These are phyloP conservation scores for Cystofilobasidium macerans DNA, from an alignment of 768 basidiomycete species.

Conservation along the genomic window DNA sequence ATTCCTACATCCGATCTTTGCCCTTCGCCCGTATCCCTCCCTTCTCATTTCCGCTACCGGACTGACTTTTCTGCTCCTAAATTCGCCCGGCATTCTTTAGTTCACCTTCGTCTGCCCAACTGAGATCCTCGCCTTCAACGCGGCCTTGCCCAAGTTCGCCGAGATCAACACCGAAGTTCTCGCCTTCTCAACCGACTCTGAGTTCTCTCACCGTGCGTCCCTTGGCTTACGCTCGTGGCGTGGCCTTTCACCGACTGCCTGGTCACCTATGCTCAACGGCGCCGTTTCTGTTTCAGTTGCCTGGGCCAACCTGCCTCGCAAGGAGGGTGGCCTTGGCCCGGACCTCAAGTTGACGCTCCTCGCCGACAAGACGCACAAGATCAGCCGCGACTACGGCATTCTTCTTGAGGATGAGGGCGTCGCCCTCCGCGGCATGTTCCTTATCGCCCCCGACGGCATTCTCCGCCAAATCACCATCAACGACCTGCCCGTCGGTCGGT, in stretches of 20 bases:
- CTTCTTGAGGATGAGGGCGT: slow-evolving; percentile 80
- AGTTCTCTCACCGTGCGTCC: slow-evolving; percentile 37
- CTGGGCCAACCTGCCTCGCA: slow-evolving; percentile 58
- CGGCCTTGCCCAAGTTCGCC: slow-evolving; percentile 64
- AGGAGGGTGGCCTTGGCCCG: slow-evolving; percentile 80
- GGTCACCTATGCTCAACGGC: too few species aligned
- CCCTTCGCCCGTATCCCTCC: too few species aligned
- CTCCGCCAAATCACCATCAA: slow-evolving; percentile 58
- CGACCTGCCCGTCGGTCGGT: slow-evolving; percentile 88
- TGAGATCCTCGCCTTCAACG: slow-evolving; percentile 90
- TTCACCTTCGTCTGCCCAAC: slow-evolving; percentile 57
- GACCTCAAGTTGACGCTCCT: slow-evolving; percentile 67
- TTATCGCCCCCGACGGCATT: slow-evolving; percentile 33
- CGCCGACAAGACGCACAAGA: slow-evolving; percentile 48
- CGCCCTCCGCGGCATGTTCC: slow-evolving; percentile 55
- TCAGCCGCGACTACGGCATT: slow-evolving; percentile 76
- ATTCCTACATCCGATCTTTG: too few species aligned
- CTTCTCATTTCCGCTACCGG: slow-evolving; percentile 11
- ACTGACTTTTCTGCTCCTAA: background rate
- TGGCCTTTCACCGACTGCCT: too few species aligned
- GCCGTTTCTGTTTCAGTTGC: slow-evolving; percentile 52
- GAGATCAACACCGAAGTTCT: slow-evolving; percentile 63
- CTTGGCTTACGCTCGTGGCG: background rate
- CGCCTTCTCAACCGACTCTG: slow-evolving; percentile 81
- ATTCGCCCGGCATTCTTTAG: background rate